A percentile compares a stretch with the other conserved stretches of the same genome.
Evolutionary conservation across 108 stramenopile species (phyloP).

Genomic region (Bacterosira constricta): DNA sequence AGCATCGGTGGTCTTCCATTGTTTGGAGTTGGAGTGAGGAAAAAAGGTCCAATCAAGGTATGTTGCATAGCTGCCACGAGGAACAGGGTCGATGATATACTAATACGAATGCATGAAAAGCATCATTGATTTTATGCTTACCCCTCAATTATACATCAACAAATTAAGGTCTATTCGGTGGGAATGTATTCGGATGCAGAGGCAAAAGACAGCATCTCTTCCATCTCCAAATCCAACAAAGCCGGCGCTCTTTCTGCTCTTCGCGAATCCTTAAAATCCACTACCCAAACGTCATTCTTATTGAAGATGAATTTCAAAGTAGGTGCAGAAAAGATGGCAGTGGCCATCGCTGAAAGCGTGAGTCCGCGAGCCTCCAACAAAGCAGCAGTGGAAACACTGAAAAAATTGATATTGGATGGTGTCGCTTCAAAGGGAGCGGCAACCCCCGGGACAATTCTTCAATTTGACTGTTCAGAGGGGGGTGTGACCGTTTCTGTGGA

Average conservation of each 20-base stretch:
- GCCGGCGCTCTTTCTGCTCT: slow-evolving; percentile 57
- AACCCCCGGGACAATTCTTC: slow-evolving; percentile 72
- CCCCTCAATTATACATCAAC: background rate
- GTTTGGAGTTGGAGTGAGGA: slow-evolving; percentile 79
- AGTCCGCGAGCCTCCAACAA: slow-evolving; percentile 62
- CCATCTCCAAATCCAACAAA: slow-evolving; percentile 49
- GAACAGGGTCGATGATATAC: background rate
- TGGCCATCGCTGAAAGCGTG: slow-evolving; percentile 82
- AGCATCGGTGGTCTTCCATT: slow-evolving; percentile 47
- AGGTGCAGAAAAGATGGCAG: slow-evolving; percentile 85
- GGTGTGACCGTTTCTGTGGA: slow-evolving; percentile 78
- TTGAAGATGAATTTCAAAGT: slow-evolving; percentile 88
- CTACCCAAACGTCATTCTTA: slow-evolving; percentile 57
- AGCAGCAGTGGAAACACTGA: slow-evolving; percentile 61
- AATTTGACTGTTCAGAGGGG: slow-evolving; percentile 66
- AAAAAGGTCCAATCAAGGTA: slow-evolving; percentile 84
- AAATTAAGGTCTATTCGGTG: slow-evolving; percentile 67
- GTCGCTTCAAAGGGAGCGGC: slow-evolving; percentile 66
- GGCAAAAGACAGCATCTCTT: slow-evolving; percentile 53
- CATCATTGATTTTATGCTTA: background rate
- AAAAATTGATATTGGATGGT: slow-evolving; percentile 71
- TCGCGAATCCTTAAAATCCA: slow-evolving; percentile 53
- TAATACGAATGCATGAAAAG: background rate
- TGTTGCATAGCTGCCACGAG: too few species aligned
- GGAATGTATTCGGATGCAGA: slow-evolving; percentile 74